Evolutionary conservation across 768 basidiomycete species (phyloP).

Genomic region (Rubroboletus satanas): DNA sequence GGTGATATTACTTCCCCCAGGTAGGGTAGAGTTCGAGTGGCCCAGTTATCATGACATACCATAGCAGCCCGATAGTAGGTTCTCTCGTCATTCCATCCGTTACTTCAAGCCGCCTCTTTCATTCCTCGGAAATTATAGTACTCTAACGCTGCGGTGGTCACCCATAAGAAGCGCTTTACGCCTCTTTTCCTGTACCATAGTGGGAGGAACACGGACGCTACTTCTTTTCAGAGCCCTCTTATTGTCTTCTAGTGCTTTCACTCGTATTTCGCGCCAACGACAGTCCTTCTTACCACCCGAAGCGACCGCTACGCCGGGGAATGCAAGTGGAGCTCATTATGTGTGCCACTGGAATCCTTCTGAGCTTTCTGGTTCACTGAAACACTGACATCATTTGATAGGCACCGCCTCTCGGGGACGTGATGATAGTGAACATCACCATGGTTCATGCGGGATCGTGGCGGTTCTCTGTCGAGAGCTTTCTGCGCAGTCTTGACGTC

Average conservation of each 20-base stretch:
- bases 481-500: conserved; percentile 28
- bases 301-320: conserved; percentile 9
- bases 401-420: conserved; percentile 12
- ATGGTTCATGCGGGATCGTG: conserved; percentile 5
- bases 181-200: conserved; percentile 3
- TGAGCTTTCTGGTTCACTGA: conserved; percentile 11
- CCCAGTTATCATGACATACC: conserved; percentile 4
- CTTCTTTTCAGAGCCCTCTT: conserved; percentile 8
- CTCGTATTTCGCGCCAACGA: not conserved
- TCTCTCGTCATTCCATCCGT: conserved; percentile 13
- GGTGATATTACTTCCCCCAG: conserved; percentile 10
- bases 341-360: conserved; percentile 9
- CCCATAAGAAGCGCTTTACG: conserved; percentile 11
- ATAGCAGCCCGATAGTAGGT: conserved; percentile 7
- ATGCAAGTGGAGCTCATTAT: conserved; percentile 17
- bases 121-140: conserved; percentile 28
- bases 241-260: conserved; percentile 11
- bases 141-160: conserved; percentile 9
- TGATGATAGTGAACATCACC: conserved; percentile 7
- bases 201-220: not conserved
- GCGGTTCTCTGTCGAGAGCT: conserved; percentile 11
- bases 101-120: conserved; percentile 12
- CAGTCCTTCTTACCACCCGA: conserved; percentile 9
- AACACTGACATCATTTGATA: conserved; percentile 25
- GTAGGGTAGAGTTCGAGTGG: conserved; percentile 8